Base-by-base conservation (phyloP, 73 alveolate genomes). In the Blepharisma japonicum region DNA sequence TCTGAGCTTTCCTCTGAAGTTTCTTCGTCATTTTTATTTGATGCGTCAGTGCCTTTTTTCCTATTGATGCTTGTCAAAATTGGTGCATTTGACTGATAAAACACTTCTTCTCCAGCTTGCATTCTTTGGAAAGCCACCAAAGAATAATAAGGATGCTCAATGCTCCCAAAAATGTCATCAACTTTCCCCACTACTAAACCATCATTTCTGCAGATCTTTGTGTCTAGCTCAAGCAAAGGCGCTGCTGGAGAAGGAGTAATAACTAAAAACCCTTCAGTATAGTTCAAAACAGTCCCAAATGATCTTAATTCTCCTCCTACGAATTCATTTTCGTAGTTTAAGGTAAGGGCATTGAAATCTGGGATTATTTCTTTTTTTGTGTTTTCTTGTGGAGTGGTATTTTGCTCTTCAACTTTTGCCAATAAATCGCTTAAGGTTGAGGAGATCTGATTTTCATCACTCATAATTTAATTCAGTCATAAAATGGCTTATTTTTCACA, bases 1-100 rank as follows among this genome's bases (percentile, higher is more conserved):
- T 61, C 74, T 20, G 74, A 61, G 46, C 74, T 61, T 5, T 61
- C 74, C 46, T 61, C 74, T 25, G 74, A 61, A 9, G 74, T 61
- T 25, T 61, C 74, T 25, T 61, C 74, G 5, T 61, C 74, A 25
- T 61, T 61, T 8, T 61, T 61, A 25, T 61, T 61, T 61, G 74
- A 61, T 2, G 74, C 74, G 5, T 61, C 74, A 9, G 74, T 61
- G 11, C 74, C 74, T 61, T 61, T 61, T 61, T 14, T 18, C 14
- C 46, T n/a, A 3, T n/a, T 20, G 2, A 61, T 11, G 14, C 47
- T 14, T 14, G 74, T 9, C 2, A 61, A 39, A 61, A 61, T 61
- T 25, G 74, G 74, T 61, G 74, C 38, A 11, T 25, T 25, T 25
- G 47, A 8, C 14, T n/a, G 74, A 25, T 61, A 61, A 25, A 14